These are phyloP conservation scores for Leishmania braziliensis DNA, from an alignment of 208 protist genomes.

Conservation along the genomic window DNA sequence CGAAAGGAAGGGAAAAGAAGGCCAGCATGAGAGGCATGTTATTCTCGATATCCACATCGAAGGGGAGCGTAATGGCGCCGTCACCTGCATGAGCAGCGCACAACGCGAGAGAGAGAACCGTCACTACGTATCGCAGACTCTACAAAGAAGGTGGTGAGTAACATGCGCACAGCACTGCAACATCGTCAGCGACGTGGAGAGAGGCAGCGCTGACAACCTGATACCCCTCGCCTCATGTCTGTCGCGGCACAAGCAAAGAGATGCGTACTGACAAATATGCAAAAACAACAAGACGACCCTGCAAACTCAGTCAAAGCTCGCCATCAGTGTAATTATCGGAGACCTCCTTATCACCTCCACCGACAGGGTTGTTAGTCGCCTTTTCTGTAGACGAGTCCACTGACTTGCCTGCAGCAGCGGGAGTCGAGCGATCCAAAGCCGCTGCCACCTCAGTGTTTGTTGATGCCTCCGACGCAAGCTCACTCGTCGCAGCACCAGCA, in stretches of 20 bases:
- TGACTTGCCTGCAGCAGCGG: neutral
- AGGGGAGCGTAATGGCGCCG: neutral
- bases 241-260: neutral
- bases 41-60: neutral
- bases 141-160: neutral
- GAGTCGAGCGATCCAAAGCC: neutral
- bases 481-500: neutral
- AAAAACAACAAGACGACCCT: neutral
- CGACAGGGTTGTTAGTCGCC: neutral
- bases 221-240: neutral
- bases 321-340: neutral
- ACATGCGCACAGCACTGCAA: neutral
- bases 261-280: neutral
- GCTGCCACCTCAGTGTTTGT: neutral
- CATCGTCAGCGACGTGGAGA: neutral
- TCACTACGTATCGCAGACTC: neutral
- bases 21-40: neutral
- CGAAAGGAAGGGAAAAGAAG: neutral
- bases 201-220: neutral
- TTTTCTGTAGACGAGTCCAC: neutral
- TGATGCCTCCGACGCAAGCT: neutral
- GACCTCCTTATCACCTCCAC: neutral
- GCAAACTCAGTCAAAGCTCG: constrained; percentile 4
- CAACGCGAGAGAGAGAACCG: neutral
- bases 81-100: neutral